These are phyloP conservation scores for Halteria grandinella DNA, from an alignment of 73 alveolate genomes.

Conservation along the genomic window DNA sequence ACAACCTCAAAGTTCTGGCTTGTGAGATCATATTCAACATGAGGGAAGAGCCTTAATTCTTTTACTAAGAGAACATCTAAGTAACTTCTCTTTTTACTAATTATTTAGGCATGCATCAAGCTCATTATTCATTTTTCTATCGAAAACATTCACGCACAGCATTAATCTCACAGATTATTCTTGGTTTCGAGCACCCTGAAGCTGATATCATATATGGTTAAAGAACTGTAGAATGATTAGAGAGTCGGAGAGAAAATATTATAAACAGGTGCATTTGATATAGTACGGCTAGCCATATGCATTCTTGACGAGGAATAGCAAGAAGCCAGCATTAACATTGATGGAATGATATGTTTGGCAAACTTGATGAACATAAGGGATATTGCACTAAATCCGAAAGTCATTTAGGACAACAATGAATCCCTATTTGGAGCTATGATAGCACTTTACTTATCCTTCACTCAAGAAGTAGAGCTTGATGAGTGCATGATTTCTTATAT, in stretches of 20 bases:
- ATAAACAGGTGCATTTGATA: constrained; percentile 48
- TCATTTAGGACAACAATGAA: constrained; percentile 49
- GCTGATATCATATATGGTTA: constrained; percentile 58
- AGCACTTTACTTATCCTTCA: constrained; percentile 53
- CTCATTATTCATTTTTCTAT: constrained; percentile 50
- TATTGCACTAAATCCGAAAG: constrained; percentile 44
- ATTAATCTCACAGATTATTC: constrained; percentile 57
- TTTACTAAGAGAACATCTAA: constrained; percentile 37
- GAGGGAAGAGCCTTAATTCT: constrained; percentile 39
- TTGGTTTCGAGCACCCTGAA: constrained; percentile 61
- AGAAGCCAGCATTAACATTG: constrained; percentile 52
- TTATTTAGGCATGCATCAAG: constrained; percentile 19
- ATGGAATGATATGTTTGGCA: constrained; percentile 64
- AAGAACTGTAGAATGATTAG: constrained; percentile 11
- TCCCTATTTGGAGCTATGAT: constrained; percentile 58
- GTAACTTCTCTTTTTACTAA: not conserved
- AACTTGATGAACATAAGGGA: constrained; percentile 64
- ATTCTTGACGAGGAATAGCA: constrained; percentile 53
- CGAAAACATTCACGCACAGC: constrained; percentile 51
- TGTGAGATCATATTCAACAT: constrained; percentile 63
- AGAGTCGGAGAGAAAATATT: constrained; percentile 44
- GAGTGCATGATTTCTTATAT: constrained; percentile 64
- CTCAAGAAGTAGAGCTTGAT: constrained; percentile 59
- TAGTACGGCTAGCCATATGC: constrained; percentile 50
- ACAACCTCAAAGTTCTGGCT: constrained; percentile 49